Conservation (phyloP, 1,284 basidiomycete species). For the Xerocomus alliaceus region DNA sequence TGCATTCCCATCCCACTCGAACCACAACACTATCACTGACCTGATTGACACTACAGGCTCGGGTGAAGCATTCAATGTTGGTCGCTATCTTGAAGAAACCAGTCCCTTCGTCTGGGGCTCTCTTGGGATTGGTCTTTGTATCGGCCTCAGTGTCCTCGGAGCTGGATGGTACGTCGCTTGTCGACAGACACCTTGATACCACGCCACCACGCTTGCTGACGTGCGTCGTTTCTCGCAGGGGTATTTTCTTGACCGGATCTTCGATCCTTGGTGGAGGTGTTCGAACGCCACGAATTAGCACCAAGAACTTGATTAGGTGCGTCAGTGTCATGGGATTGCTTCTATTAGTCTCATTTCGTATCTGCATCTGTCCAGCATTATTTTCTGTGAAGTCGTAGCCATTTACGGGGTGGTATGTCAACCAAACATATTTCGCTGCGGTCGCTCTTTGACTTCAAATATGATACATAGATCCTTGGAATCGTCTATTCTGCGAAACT, state of each 20-base stretch:
- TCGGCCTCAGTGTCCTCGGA: constrained; percentile 92
- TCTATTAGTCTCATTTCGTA: background rate
- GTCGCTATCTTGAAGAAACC: constrained; percentile 90
- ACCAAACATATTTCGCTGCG: background rate
- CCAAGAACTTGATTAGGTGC: constrained; percentile 97
- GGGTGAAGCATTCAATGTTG: constrained; percentile 91
- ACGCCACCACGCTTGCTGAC: constrained; percentile 12
- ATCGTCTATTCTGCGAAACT: constrained; percentile 92
- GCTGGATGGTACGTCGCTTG: constrained; percentile 84
- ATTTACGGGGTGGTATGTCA: constrained; percentile 90
- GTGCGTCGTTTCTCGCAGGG: constrained; percentile 60
- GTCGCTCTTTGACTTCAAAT: background rate
- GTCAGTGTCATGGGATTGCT: background rate
- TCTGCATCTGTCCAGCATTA: constrained; percentile 69
- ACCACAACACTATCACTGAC: background rate
- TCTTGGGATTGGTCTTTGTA: constrained; percentile 90
- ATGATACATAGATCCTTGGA: constrained; percentile 75
- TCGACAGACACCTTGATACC: background rate
- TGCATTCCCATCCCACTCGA: constrained; percentile 38
- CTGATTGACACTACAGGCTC: constrained; percentile 59
- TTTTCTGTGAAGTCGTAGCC: constrained; percentile 98
- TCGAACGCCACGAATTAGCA: constrained; percentile 90
- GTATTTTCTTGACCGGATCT: constrained; percentile 95
- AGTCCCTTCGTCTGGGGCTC: constrained; percentile 95
- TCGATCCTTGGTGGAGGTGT: constrained; percentile 97